Percentiles rank a stretch among this genome's conserved stretches.
phyloP scores from a whole-genome alignment of 2,329 filamentous ascomycete genomes.

The Arthrinium phaeospermum region DNA sequence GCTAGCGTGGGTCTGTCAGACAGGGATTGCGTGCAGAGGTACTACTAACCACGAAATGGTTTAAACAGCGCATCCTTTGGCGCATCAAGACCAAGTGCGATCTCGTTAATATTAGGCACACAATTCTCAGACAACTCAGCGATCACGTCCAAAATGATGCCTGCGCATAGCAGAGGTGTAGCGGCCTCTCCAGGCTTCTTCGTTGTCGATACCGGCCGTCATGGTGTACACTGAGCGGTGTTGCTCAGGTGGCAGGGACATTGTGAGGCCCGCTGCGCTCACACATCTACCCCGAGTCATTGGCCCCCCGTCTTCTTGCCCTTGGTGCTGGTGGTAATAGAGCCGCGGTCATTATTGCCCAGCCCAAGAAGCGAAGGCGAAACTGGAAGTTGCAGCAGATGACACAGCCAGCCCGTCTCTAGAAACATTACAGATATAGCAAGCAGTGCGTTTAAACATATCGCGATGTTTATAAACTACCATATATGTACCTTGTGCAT shows the following conservation, averaged over 20 bases:
- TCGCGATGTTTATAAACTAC: neutral
- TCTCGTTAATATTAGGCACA: constrained; percentile 9
- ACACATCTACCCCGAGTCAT: constrained; percentile 15
- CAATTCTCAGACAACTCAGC: neutral
- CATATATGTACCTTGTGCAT: neutral
- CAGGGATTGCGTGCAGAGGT: constrained; percentile 4
- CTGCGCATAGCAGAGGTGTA: neutral
- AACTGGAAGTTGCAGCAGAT: neutral
- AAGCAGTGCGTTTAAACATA: neutral
- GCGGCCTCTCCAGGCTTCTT: neutral
- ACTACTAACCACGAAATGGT: constrained; percentile 4
- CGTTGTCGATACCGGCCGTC: neutral
- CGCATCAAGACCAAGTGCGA: constrained; percentile 8
- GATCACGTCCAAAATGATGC: neutral
- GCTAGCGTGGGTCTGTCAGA: constrained; percentile 13
- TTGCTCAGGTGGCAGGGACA: neutral
- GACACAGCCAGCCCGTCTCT: neutral
- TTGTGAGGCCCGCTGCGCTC: constrained; percentile 13
- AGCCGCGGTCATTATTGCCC: neutral
- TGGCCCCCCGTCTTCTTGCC: constrained; percentile 1
- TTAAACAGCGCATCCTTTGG: constrained; percentile 12
- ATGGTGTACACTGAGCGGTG: constrained; percentile 10
- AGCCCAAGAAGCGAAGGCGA: neutral
- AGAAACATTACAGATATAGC: neutral
- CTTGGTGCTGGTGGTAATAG: neutral